Evolutionary conservation across 73 alveolate species (phyloP).

Genomic region (Stentor coeruleus): DNA sequence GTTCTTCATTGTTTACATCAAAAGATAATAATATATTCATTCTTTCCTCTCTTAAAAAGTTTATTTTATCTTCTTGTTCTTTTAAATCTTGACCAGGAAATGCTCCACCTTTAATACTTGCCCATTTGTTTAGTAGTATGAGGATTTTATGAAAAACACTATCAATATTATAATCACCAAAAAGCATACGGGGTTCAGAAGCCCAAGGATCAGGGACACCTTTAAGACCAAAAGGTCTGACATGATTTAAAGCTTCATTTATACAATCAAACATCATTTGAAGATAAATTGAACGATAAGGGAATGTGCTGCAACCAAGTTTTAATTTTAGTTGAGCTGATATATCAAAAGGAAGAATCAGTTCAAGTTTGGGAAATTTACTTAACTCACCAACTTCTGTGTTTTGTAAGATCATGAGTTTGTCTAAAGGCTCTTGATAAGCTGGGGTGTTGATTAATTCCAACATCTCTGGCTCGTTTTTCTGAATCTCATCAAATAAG

Average conservation of each 20-base stretch:
- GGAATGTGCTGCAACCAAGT: background rate
- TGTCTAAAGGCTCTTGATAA: background rate
- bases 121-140: conserved; percentile 26
- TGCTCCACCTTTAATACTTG: conserved; percentile 36
- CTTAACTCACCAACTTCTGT: background rate
- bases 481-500: background rate
- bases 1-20: conserved; percentile 49
- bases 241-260: conserved; percentile 77
- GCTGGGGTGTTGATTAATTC: conserved; percentile 14
- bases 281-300: background rate
- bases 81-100: conserved; percentile 36
- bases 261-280: conserved; percentile 66
- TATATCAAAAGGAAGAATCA: background rate
- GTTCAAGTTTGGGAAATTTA: conserved; percentile 11
- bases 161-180: conserved; percentile 23
- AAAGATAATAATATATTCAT: conserved; percentile 33
- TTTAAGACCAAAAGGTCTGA: conserved; percentile 76
- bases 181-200: conserved; percentile 15
- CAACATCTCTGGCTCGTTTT: background rate
- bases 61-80: conserved; percentile 33
- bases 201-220: conserved; percentile 90
- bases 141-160: conserved; percentile 19
- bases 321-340: background rate
- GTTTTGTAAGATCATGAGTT: background rate
- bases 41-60: conserved; percentile 45